Conservation (phyloP, 805 yeast species). For the Nakazawaea molendinolei region DNA sequence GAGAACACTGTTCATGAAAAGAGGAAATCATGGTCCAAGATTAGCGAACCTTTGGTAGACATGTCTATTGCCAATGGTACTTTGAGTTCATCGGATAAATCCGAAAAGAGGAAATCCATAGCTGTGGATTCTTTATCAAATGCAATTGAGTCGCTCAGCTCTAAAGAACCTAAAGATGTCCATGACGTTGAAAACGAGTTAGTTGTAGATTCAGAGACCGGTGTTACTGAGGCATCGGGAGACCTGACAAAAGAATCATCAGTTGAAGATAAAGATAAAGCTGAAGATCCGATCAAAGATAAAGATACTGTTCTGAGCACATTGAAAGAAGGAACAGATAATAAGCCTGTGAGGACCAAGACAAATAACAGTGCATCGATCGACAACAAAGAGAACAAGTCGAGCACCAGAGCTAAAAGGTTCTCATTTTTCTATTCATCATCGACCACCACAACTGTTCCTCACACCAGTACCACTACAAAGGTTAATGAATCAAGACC, state of each 20-base stretch:
- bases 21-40: constrained; percentile 23
- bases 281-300: too few relatives aligned
- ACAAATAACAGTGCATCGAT: constrained; percentile 11
- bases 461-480: constrained; percentile 1
- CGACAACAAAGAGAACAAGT: not conserved
- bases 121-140: constrained; percentile 26
- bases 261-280: not conserved
- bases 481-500: not conserved
- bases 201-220: not conserved
- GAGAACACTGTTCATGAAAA: constrained; percentile 17
- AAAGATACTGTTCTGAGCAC: not conserved
- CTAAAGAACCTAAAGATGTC: constrained; percentile 3
- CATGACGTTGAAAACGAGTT: constrained; percentile 4
- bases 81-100: constrained; percentile 14
- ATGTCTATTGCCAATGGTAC: constrained; percentile 25
- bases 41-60: constrained; percentile 26
- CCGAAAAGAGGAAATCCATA: constrained; percentile 25
- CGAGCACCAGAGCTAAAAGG: constrained; percentile 4
- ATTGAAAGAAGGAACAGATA: not conserved
- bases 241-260: not conserved
- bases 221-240: not conserved
- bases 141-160: constrained; percentile 23
- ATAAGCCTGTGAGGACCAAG: not conserved
- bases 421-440: constrained; percentile 12
- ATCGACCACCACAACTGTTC: constrained; percentile 2